phyloP scores from a whole-genome alignment of 768 basidiomycete species.

The Auricularia sp. region DNA sequence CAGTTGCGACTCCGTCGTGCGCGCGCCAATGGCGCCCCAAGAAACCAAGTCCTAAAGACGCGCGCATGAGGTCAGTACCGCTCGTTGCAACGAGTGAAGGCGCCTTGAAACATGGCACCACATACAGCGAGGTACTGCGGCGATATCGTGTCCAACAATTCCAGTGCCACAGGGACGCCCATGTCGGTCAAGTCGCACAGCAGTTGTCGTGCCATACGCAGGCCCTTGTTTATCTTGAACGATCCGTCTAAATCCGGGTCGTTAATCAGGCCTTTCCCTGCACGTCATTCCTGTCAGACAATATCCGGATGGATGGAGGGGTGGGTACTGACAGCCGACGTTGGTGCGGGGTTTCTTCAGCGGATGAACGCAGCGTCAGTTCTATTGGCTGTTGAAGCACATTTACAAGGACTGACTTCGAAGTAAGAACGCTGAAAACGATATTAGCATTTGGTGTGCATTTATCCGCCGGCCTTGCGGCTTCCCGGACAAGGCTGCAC shows the following conservation, averaged over 20 bases:
- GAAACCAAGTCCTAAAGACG: constrained; percentile 40
- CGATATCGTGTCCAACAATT: constrained; percentile 76
- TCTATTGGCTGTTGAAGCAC: not conserved
- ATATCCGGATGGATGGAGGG: no score
- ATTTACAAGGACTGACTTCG: not conserved
- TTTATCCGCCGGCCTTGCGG: not conserved
- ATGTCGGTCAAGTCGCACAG: constrained; percentile 83
- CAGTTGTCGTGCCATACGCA: constrained; percentile 76
- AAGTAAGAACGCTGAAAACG: not conserved
- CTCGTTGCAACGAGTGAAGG: constrained; percentile 25
- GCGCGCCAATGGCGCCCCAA: constrained; percentile 95
- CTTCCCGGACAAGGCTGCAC: constrained; percentile 84
- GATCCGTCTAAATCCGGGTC: constrained; percentile 94
- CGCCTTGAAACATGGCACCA: not conserved
- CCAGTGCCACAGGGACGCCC: constrained; percentile 89
- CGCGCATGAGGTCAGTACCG: constrained; percentile 4
- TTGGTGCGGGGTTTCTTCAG: constrained; percentile 89
- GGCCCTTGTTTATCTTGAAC: constrained; percentile 95
- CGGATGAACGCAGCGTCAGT: constrained; percentile 6
- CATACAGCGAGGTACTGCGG: constrained; percentile 74
- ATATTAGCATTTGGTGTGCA: not conserved
- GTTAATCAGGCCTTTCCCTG: constrained; percentile 79
- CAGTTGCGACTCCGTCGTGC: constrained; percentile 95
- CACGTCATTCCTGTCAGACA: not conserved
- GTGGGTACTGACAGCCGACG: constrained; percentile 53